phyloP scores from a whole-genome alignment of 305 asterid species.

The Fraxinus greggii region DNA sequence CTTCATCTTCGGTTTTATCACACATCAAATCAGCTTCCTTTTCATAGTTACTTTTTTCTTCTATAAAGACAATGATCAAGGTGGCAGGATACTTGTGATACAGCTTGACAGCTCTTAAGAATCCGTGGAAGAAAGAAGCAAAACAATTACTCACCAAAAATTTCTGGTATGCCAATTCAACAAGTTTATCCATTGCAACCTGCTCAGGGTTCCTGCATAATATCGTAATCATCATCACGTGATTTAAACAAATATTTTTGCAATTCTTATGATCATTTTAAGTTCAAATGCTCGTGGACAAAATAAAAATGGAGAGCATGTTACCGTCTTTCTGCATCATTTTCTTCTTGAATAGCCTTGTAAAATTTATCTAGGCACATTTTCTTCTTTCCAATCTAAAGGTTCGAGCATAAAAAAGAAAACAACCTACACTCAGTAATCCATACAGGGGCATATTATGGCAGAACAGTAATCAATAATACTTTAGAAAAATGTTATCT shows the following conservation, averaged over 20 bases:
- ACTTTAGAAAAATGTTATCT: neutral
- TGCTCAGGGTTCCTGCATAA: conserved; percentile 75
- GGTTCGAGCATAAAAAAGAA: conserved; percentile 27
- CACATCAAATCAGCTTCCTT: neutral
- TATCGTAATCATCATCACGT: conserved; percentile 7
- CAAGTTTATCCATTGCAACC: conserved; percentile 80
- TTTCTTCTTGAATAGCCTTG: conserved; percentile 56
- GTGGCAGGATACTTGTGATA: neutral
- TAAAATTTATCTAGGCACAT: conserved; percentile 47
- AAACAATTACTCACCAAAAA: conserved; percentile 60
- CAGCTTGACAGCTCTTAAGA: conserved; percentile 7
- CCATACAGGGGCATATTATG: neutral
- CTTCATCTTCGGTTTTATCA: neutral
- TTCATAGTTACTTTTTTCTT: neutral
- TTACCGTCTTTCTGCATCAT: conserved; percentile 53
- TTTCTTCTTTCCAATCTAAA: conserved; percentile 67
- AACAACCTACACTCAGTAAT: conserved; percentile 16
- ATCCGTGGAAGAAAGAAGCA: conserved; percentile 2
- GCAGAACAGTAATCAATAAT: conserved; percentile 6
- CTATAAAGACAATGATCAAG: neutral
- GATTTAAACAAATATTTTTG: conserved; percentile 13
- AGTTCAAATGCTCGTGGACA: conserved; percentile 15
- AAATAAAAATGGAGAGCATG: conserved; percentile 19
- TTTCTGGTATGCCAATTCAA: conserved; percentile 79
- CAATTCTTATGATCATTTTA: conserved; percentile 4